Base-by-base conservation (phyloP, 2,329 filamentous ascomycete species). In the Trichoderma arundinaceum region DNA sequence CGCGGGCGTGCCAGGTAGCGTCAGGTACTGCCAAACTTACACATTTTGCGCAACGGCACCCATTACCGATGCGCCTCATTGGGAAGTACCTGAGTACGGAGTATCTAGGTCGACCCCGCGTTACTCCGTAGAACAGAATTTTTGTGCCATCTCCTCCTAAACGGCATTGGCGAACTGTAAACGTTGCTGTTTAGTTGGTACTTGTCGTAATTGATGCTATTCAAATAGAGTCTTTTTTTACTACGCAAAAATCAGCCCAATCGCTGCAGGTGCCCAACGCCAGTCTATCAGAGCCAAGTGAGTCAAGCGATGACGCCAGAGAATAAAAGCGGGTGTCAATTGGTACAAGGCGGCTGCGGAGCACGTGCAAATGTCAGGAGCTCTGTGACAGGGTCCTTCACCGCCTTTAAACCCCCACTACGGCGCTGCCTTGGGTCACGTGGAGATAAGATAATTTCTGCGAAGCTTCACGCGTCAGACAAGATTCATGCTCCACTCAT, bases 381-480 rank as follows among this genome's bases (percentile, higher is more conserved):
- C 15, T 19, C 51, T 7, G 9, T 44, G 52, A 56, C 38, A 49
- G 32, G 7, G n/a, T 28, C 19, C n/a, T 22, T 62, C 58, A 63
- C 60, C 60, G 60, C 59, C 48, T 62, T 52, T 15, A 35, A 52
- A 38, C 41, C 62, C 52, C 52, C 51, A 59, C 49, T 28, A 57
- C 15, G 8, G 10, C 22, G 22, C 17, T 15, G 35, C 2, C n/a
- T 1, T 2, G 0, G 33, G 5, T 74, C 74, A 75, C 74, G 74
- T 76, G 74, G 0, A 5, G 74, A 76, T 76, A 76, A 76, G 74
- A 75, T 72, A 69, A 63, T 7, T 3, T 17, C 13, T 15, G 17
- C 3, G 22, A 65, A 53, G 53, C 54, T 65, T 32, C 53, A 43
- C 62, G 62, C 62, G 62, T 57, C 54, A 1, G 28, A 53, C 48